Evolutionary conservation across 2,329 filamentous ascomycete genomes (phyloP).

Genomic region (Didymella segeticola): DNA sequence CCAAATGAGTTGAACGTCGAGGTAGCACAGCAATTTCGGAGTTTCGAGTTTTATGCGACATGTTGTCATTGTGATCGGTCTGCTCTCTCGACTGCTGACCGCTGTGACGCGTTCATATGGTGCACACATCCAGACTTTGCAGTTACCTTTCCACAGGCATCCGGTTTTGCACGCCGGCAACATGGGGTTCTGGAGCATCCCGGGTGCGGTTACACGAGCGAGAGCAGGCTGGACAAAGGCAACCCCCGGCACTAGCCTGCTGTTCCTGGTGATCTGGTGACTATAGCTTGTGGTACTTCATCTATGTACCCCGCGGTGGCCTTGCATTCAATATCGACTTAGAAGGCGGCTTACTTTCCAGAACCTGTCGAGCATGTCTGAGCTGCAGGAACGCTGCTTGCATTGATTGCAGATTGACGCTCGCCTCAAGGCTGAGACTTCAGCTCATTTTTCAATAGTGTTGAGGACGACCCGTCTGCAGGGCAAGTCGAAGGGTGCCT

Average conservation of each 20-base stretch:
- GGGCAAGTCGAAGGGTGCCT: slow-evolving; percentile 24
- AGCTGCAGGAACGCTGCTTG: slow-evolving; percentile 4
- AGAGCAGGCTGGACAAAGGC: slow-evolving; percentile 9
- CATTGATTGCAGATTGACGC: neutral
- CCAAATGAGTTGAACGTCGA: neutral
- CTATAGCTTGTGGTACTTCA: slow-evolving; percentile 38
- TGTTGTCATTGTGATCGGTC: neutral
- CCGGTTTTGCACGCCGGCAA: slow-evolving; percentile 1
- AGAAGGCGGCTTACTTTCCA: slow-evolving; percentile 32
- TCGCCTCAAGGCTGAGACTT: neutral
- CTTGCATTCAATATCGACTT: slow-evolving; percentile 34
- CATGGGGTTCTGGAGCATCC: slow-evolving; percentile 1
- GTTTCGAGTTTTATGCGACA: neutral
- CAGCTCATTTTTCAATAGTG: neutral
- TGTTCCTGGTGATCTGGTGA: slow-evolving; percentile 29
- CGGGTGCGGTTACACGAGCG: slow-evolving; percentile 9
- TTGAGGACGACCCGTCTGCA: slow-evolving; percentile 24
- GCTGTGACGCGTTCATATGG: neutral
- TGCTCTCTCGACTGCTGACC: neutral
- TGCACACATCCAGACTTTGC: neutral
- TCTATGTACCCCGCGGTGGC: slow-evolving; percentile 45
- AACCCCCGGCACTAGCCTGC: slow-evolving; percentile 7
- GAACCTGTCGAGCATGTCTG: slow-evolving; percentile 14
- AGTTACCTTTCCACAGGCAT: neutral
- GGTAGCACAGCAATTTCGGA: slow-evolving; percentile 5